phyloP scores from a whole-genome alignment of 768 basidiomycete genomes.

The Serendipita vermifera region DNA sequence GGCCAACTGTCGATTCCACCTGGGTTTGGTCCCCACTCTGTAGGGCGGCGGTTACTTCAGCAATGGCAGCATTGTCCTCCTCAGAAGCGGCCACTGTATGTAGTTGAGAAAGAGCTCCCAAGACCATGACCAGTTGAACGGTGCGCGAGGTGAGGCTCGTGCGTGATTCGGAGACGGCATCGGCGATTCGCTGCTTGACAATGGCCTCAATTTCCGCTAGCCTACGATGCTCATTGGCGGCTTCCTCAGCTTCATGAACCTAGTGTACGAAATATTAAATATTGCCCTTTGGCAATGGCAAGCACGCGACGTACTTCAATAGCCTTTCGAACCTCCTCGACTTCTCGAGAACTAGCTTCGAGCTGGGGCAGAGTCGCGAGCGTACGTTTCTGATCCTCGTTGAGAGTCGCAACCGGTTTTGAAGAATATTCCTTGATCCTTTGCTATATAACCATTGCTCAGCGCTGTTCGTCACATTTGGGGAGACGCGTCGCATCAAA shows the following conservation, averaged over 20 bases:
- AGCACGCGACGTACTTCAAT: constrained; percentile 50
- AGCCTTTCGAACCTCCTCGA: constrained; percentile 71
- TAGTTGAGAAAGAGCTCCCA: background rate
- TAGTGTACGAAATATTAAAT: constrained; percentile 2
- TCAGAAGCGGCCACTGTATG: background rate
- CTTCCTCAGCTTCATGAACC: constrained; percentile 36
- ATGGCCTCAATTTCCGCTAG: constrained; percentile 7
- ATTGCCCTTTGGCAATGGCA: background rate
- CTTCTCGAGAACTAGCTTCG: constrained; percentile 68
- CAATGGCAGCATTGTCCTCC: background rate
- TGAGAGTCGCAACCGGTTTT: constrained; percentile 56
- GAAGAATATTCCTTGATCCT: constrained; percentile 61
- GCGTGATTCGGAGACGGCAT: constrained; percentile 40
- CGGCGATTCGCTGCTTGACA: constrained; percentile 39
- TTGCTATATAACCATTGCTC: constrained; percentile 32
- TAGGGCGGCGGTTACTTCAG: background rate
- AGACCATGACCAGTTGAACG: background rate
- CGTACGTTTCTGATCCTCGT: constrained; percentile 74
- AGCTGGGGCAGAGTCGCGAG: constrained; percentile 60
- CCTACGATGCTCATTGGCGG: constrained; percentile 18
- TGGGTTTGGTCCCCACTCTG: background rate
- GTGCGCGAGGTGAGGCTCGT: background rate
- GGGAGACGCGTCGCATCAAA: background rate
- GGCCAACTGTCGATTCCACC: background rate
- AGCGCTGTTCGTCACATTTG: background rate